phyloP scores from a whole-genome alignment of 768 basidiomycete genomes.

The Chalciporus sphaerocephalus region DNA sequence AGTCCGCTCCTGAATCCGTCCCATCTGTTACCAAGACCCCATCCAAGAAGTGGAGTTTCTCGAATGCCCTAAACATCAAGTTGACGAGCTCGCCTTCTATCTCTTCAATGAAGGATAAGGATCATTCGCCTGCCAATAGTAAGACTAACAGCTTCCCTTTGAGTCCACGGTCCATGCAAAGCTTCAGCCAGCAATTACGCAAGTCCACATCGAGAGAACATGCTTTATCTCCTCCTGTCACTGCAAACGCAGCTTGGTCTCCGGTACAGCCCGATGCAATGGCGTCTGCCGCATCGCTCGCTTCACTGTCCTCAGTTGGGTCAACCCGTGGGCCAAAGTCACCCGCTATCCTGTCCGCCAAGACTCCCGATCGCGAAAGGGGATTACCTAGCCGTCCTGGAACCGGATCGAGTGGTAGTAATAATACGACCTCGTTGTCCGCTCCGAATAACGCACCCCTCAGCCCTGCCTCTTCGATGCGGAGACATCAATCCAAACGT shows the following conservation, averaged over 20 bases:
- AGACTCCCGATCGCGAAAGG: constrained; percentile 59
- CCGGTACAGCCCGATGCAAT: constrained; percentile 71
- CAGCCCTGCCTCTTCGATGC: constrained; percentile 67
- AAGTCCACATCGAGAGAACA: constrained; percentile 70
- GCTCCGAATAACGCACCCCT: constrained; percentile 57
- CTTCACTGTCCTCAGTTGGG: constrained; percentile 69
- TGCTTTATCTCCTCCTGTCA: constrained; percentile 40
- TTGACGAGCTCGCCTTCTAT: constrained; percentile 63
- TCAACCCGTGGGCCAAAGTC: constrained; percentile 53
- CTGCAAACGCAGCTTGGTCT: constrained; percentile 55
- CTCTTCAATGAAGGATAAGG: constrained; percentile 47
- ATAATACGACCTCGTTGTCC: constrained; percentile 53
- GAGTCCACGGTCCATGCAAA: constrained; percentile 62
- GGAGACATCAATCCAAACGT: constrained; percentile 65
- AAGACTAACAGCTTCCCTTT: constrained; percentile 55
- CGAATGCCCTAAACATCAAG: constrained; percentile 76
- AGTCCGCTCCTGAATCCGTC: constrained; percentile 38
- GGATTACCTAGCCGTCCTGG: constrained; percentile 59
- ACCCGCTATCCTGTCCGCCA: constrained; percentile 39
- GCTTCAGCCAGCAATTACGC: constrained; percentile 60
- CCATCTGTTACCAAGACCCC: constrained; percentile 65
- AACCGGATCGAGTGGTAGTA: constrained; percentile 74
- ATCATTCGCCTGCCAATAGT: constrained; percentile 29
- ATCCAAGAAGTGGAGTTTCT: constrained; percentile 96
- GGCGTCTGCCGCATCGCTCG: constrained; percentile 71